A percentile compares a stretch with the other conserved stretches of the same genome.
Evolutionary conservation across 768 basidiomycete species (phyloP).

Genomic region (Collybiopsis confluens): DNA sequence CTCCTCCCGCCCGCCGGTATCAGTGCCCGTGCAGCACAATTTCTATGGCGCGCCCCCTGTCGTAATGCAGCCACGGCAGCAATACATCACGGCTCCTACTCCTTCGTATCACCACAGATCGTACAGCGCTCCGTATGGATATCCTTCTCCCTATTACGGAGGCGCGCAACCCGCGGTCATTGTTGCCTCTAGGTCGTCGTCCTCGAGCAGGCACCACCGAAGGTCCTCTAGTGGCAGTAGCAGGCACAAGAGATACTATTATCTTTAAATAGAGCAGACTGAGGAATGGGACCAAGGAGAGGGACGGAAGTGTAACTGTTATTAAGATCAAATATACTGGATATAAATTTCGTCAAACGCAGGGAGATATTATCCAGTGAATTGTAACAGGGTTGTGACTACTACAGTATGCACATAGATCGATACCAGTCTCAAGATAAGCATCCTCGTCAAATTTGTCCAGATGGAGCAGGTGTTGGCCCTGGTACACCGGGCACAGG

Average conservation of each 20-base stretch:
- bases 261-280: too few species aligned
- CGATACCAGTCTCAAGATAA: too few species aligned
- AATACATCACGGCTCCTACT: neutral
- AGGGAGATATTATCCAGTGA: too few species aligned
- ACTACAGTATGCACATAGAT: too few species aligned
- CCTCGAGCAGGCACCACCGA: neutral
- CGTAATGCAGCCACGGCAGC: neutral
- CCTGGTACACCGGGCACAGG: conserved; percentile 17
- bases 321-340: too few species aligned
- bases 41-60: conserved; percentile 3
- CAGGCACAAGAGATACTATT: conserved; percentile 4
- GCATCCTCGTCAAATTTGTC: neutral
- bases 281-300: too few species aligned
- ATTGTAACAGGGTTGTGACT: too few species aligned
- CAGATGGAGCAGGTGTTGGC: conserved; percentile 3
- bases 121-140: neutral
- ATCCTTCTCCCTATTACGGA: neutral
- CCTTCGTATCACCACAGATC: neutral
- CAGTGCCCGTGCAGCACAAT: conserved; percentile 2
- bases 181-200: neutral
- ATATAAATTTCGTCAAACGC: too few species aligned
- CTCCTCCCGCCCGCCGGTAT: neutral
- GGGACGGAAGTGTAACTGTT: too few species aligned
- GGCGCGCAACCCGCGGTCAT: neutral
- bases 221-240: neutral